phyloP scores from a whole-genome alignment of 2,329 filamentous ascomycete species.

The Talaromyces funiculosus region DNA sequence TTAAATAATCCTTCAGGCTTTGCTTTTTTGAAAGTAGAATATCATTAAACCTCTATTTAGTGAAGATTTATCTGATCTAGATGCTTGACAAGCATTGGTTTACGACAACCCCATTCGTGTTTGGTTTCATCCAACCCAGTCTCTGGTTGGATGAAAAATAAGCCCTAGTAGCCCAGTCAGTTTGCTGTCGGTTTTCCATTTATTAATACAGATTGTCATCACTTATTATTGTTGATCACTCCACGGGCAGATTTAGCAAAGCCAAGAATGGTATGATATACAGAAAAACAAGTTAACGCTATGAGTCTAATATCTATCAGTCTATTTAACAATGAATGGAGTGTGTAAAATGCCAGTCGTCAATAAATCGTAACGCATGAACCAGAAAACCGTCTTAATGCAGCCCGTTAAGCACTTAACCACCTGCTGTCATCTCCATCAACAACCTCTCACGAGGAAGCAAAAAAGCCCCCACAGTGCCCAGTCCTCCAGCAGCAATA shows the following conservation, averaged over 20 bases:
- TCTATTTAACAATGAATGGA: neutral
- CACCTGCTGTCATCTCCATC: slow-evolving; percentile 3
- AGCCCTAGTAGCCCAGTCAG: too few species aligned
- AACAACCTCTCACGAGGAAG: slow-evolving; percentile 4
- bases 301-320: neutral
- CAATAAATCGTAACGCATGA: neutral
- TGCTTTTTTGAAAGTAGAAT: too few species aligned
- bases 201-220: neutral
- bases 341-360: neutral
- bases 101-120: too few species aligned
- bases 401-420: neutral
- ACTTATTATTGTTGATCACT: neutral
- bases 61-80: too few species aligned
- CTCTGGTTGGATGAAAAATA: too few species aligned
- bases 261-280: neutral
- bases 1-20: too few species aligned
- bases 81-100: too few species aligned
- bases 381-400: neutral
- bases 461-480: neutral
- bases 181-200: neutral
- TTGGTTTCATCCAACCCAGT: too few species aligned
- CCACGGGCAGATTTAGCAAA: neutral
- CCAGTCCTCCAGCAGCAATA: neutral
- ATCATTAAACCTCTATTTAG: too few species aligned
- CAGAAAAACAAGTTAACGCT: neutral